Percentiles rank a stretch among this genome's conserved stretches.
These are phyloP conservation scores for Coemansia sp. DNA, from an alignment of 192 early-diverging fungal species.

Conservation along the genomic window DNA sequence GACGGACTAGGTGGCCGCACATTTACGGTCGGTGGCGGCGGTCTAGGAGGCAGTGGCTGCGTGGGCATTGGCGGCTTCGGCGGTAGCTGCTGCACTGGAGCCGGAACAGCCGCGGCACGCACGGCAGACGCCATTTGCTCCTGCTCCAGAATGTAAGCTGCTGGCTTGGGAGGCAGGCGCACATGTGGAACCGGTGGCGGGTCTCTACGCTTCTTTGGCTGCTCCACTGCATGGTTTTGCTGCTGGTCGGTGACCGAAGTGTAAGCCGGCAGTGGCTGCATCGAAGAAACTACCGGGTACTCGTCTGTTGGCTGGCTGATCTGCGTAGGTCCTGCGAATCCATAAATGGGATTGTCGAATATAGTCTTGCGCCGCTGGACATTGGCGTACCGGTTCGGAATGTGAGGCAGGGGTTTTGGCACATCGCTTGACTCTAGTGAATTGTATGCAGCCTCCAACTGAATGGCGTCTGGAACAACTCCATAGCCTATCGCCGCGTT, in stretches of 20 bases:
- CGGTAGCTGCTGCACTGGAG: background rate
- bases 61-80: background rate
- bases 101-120: background rate
- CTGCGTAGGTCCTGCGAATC: constrained; percentile 36
- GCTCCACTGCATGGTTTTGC: background rate
- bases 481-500: background rate
- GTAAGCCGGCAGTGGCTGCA: background rate
- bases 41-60: constrained; percentile 3
- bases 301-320: background rate
- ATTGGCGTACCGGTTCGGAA: background rate
- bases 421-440: background rate
- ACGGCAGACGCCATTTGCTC: background rate
- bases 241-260: constrained; percentile 1
- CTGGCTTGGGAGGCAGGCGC: constrained; percentile 21
- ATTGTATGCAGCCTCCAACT: constrained; percentile 1
- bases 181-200: constrained; percentile 14
- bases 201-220: constrained; percentile 6
- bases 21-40: background rate
- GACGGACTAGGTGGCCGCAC: background rate
- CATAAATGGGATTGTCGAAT: constrained; percentile 55
- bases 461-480: background rate
- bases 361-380: constrained; percentile 51
- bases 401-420: background rate
- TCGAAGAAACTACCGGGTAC: constrained; percentile 1
- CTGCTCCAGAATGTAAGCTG: constrained; percentile 11